These are phyloP conservation scores for Naematelia aurantialba DNA, from an alignment of 768 basidiomycete species.

Conservation along the genomic window DNA sequence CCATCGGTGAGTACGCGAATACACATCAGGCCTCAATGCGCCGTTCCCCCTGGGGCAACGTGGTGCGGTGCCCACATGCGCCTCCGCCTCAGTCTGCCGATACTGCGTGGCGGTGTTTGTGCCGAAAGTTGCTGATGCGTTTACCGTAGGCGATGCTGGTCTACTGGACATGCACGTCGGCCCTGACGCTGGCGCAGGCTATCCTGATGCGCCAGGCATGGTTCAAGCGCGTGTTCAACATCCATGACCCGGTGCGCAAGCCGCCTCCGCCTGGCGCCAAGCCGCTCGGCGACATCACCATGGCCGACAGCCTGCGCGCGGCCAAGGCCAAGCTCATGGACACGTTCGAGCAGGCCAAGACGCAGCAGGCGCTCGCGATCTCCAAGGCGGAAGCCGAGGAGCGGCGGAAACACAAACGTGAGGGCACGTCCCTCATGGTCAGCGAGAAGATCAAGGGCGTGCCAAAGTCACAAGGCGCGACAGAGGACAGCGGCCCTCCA, in stretches of 20 bases:
- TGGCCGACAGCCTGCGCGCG: conserved; percentile 26
- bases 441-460: conserved; percentile 11
- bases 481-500: too few species aligned
- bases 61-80: too few species aligned
- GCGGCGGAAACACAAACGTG: conserved; percentile 4
- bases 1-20: conserved; percentile 66
- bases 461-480: too few species aligned
- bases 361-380: not conserved
- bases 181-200: conserved; percentile 58
- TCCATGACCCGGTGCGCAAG: conserved; percentile 25
- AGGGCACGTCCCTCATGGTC: conserved; percentile 12
- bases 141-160: conserved; percentile 58
- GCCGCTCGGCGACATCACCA: conserved; percentile 14
- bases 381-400: conserved; percentile 1
- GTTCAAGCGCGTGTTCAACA: conserved; percentile 25
- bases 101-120: not conserved
- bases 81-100: not conserved
- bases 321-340: conserved; percentile 3
- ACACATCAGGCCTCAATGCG: not conserved
- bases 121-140: not conserved
- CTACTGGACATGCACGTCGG: conserved; percentile 59
- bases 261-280: conserved; percentile 16
- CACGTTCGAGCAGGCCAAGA: conserved; percentile 9
- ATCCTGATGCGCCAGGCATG: conserved; percentile 52
- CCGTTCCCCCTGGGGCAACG: too few species aligned